Base-by-base conservation (phyloP, 208 protist species). In the Naegleria gruberi region DNA sequence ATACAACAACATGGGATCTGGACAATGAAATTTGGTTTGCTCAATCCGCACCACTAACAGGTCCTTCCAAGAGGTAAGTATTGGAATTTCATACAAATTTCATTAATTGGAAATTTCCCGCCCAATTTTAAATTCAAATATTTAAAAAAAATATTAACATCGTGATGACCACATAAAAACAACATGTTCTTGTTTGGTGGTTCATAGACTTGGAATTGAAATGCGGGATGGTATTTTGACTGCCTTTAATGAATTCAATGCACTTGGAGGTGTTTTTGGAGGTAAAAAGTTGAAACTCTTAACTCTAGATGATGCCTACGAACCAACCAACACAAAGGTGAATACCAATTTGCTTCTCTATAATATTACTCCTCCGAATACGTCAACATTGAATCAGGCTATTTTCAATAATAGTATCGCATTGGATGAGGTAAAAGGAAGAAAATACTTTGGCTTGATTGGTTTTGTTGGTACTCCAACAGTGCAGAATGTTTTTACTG, bases 281-380 rank as follows among this genome's bases (percentile, higher is more conserved):
- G 34, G 30, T 37, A 77, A 37, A 37, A 77, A 77, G 19, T 19
- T 87, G 40, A 8, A 30, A 19, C 40, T 87, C 5, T 30, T 87
- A 17, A 87, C 83, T 1, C 40, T 87, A 34, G 83, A 87, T 37
- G 83, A 87, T 87, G 26, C 10, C 10, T 87, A 87, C 55, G 83
- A 87, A 6, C 83, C 83, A 4, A 12, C 23, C 17, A 12, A 46
- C 17, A 41, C 43, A 34, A 30, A 42, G 30, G 4, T 44, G 15
- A 87, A 87, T 40, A 87, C 43, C 0, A n/a, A 55, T 55, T 40
- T 30, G 0, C 37, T 87, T 87, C 30, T 87, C 4, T 41, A 55
- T 10, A 87, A 87, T 40, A 55, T 10, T 8, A 55, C 43, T 40
- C 10, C 42, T 4, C 65, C 65, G n/a, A n/a, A n/a, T 23, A 23